Evolutionary conservation across 345 rosid genomes (phyloP), one percentile per base, ranked within the genome.

Genomic region (Eucalyptus cloeziana): DNA sequence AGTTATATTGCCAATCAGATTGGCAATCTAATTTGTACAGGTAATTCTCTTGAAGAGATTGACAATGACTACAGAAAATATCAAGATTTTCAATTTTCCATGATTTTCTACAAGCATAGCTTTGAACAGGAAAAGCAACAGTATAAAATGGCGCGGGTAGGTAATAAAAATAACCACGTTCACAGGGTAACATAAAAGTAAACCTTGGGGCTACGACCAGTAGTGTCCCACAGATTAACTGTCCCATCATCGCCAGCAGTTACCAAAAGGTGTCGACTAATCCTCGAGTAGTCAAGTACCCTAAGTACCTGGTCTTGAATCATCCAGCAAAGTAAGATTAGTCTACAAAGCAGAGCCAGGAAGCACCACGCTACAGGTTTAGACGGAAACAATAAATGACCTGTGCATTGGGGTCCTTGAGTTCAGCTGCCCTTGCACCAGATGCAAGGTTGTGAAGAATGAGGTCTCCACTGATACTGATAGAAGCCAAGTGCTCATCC

Each of bases 181-280:
- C 83, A 40, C 83, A 40, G 85, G 47, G 47, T 27, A 31, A 45
- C 45, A 85, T 44, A 24, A 71, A 45, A 50, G 88, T 88, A 88
- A 64, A 98, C 99, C 99, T 98, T 98, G 44, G 99, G 99, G 91
- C 91, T 93, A 64, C 97, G 97, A 87, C 99, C 97, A 90, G 98
- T 97, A 49, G 98, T 95, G 89, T 98, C 99, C 99, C 99, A 98
- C 90, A 98, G 92, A 93, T 95, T 98, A 47, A 96, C 93, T 86
- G 99, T 95, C 24, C 99, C 99, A 92, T 98, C 99, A 95, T 98
- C 99, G 86, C 99, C 99, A 62, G 99, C 97, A 89, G 99, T 96
- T 86, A 94, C 96, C 94, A 98, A 93, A 90, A 98, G 96, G 90
- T 97, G 99, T 50, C 99, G 94, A 91, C 98, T 96, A 89, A 92